Conservation (phyloP, 2,329 filamentous ascomycete species). For the Exophiala oligosperma region DNA sequence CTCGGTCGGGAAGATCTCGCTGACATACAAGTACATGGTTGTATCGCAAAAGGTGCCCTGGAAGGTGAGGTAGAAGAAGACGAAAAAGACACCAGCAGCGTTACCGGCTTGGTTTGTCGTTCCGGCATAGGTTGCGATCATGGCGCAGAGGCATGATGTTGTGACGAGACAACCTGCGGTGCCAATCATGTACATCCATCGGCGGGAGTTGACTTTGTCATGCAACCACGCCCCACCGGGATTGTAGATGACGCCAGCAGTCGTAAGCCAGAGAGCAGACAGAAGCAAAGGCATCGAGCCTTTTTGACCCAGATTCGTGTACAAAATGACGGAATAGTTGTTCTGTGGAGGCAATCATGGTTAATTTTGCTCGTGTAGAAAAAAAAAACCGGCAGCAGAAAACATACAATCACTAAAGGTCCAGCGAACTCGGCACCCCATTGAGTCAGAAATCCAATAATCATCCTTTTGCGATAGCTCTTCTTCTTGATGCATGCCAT, state of each 20-base stretch:
- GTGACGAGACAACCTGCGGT: constrained; percentile 41
- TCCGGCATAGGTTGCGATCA: constrained; percentile 37
- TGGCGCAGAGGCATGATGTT: constrained; percentile 39
- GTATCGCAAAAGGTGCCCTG: constrained; percentile 50
- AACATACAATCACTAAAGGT: constrained; percentile 49
- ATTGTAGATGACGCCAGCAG: constrained; percentile 44
- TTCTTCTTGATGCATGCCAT: constrained; percentile 48
- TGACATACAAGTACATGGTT: constrained; percentile 50
- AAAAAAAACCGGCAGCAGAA: no score
- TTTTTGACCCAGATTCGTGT: constrained; percentile 38
- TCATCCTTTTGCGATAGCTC: constrained; percentile 53
- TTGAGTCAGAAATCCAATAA: constrained; percentile 54
- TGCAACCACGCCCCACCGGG: constrained; percentile 42
- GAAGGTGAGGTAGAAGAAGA: constrained; percentile 50
- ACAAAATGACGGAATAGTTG: constrained; percentile 45
- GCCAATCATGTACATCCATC: constrained; percentile 44
- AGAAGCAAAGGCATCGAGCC: constrained; percentile 45
- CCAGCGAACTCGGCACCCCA: constrained; percentile 57
- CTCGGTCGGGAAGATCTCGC: constrained; percentile 49
- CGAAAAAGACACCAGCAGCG: constrained; percentile 40
- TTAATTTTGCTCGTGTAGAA: neutral
- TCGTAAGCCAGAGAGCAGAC: constrained; percentile 47
- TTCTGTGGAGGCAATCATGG: constrained; percentile 20
- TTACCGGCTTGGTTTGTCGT: constrained; percentile 37
- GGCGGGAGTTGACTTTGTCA: constrained; percentile 42